These are phyloP conservation scores for Pezicula neosporulosa DNA, from an alignment of 2,329 filamentous ascomycete species.

Conservation along the genomic window DNA sequence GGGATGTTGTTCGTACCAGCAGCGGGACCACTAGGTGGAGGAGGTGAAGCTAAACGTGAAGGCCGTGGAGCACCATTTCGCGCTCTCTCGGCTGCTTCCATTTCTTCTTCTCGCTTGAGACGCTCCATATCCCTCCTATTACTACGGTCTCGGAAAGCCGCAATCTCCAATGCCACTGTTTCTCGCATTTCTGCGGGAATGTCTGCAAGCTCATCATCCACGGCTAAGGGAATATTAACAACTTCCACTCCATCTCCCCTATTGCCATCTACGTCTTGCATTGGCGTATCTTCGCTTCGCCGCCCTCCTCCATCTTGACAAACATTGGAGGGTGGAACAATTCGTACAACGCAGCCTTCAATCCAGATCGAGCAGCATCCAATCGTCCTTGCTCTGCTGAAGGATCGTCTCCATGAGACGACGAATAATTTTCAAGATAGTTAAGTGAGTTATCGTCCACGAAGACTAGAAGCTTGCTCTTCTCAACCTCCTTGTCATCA, in stretches of 20 bases:
- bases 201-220: conserved; percentile 91
- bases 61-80: conserved; percentile 63
- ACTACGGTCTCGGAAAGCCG: conserved; percentile 89
- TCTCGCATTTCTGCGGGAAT: conserved; percentile 96
- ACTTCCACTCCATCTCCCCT: conserved; percentile 72
- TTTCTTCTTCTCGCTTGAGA: conserved; percentile 82
- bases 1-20: conserved; percentile 72
- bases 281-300: conserved; percentile 67
- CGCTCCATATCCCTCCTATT: conserved; percentile 86
- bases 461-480: conserved; percentile 66
- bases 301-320: conserved; percentile 48
- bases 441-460: conserved; percentile 80
- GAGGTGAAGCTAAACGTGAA: conserved; percentile 68
- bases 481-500: conserved; percentile 50
- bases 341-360: conserved; percentile 66
- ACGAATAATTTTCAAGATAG: conserved; percentile 80
- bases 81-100: conserved; percentile 80
- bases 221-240: conserved; percentile 80
- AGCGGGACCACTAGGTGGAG: conserved; percentile 53
- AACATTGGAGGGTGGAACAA: conserved; percentile 64
- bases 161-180: conserved; percentile 89
- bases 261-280: conserved; percentile 58
- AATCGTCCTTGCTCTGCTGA: conserved; percentile 63
- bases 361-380: conserved; percentile 62
- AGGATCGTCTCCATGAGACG: conserved; percentile 59